Conservation (phyloP, 345 rosid species). For the Physaria fendleri region DNA sequence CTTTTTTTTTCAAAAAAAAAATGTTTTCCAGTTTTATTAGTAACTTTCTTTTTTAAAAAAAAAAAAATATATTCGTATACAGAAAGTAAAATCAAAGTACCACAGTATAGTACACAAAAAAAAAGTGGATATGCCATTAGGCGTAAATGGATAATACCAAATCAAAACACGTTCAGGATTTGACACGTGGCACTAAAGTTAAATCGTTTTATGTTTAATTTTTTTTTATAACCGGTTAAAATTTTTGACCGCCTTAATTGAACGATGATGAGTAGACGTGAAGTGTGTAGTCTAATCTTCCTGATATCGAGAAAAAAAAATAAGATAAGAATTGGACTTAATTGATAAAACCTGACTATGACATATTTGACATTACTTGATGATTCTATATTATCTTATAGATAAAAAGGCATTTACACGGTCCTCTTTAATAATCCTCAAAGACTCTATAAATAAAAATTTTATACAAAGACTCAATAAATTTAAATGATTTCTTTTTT, state of each 20-base stretch:
- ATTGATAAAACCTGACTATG: no score
- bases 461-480: neutral
- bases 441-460: neutral
- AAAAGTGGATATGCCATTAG: constrained; percentile 24
- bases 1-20: neutral
- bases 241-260: no score
- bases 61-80: neutral
- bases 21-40: neutral
- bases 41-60: neutral
- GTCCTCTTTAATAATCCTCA: neutral
- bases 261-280: neutral
- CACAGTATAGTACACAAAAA: neutral
- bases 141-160: constrained; percentile 22
- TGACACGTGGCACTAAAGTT: no score
- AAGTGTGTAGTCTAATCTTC: constrained; percentile 4
- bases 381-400: neutral
- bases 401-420: neutral
- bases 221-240: no score
- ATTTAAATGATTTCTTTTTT: neutral
- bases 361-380: constrained; percentile 17
- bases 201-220: no score
- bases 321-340: constrained; percentile 30
- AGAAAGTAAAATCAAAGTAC: constrained; percentile 1
- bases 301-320: neutral
- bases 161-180: neutral